Conservation (phyloP, 2,329 filamentous ascomycete species). For the Massarina eburnea region DNA sequence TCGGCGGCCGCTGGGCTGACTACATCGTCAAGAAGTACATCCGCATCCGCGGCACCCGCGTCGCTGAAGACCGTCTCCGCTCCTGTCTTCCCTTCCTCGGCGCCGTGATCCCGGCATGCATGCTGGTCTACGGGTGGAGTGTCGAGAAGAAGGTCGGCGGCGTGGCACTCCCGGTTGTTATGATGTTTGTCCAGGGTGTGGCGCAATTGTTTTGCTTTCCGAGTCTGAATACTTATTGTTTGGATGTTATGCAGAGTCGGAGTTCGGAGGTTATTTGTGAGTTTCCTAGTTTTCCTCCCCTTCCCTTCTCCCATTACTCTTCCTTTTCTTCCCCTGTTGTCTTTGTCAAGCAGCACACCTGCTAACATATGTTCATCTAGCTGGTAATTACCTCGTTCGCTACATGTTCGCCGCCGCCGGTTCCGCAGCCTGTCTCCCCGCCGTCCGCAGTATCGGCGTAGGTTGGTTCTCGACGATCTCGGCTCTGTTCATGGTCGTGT, state of each 20-base stretch:
- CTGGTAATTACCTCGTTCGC: conserved; percentile 76
- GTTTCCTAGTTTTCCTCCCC: no score
- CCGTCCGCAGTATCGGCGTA: conserved; percentile 72
- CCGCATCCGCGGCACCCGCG: conserved; percentile 59
- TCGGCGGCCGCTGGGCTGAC: conserved; percentile 73
- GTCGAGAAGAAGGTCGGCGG: conserved; percentile 59
- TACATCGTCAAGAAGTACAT: conserved; percentile 67
- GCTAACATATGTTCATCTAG: conserved; percentile 36
- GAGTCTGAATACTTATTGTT: conserved; percentile 75
- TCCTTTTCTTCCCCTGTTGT: background rate
- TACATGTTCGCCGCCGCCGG: conserved; percentile 74
- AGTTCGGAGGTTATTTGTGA: conserved; percentile 68
- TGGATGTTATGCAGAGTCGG: conserved; percentile 75
- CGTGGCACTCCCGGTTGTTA: conserved; percentile 65
- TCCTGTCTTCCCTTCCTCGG: conserved; percentile 57
- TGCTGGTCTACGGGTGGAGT: conserved; percentile 70
- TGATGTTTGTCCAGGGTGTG: conserved; percentile 74
- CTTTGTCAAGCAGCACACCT: conserved; percentile 3
- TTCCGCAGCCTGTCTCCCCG: conserved; percentile 72
- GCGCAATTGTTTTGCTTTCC: conserved; percentile 77
- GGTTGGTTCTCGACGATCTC: conserved; percentile 80
- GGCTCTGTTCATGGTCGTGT: conserved; percentile 56
- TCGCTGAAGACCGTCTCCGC: conserved; percentile 70
- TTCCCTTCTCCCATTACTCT: no score
- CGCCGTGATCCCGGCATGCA: conserved; percentile 60